Base-by-base conservation (phyloP, 2,329 filamentous ascomycete genomes). In the Fusarium multiceps region DNA sequence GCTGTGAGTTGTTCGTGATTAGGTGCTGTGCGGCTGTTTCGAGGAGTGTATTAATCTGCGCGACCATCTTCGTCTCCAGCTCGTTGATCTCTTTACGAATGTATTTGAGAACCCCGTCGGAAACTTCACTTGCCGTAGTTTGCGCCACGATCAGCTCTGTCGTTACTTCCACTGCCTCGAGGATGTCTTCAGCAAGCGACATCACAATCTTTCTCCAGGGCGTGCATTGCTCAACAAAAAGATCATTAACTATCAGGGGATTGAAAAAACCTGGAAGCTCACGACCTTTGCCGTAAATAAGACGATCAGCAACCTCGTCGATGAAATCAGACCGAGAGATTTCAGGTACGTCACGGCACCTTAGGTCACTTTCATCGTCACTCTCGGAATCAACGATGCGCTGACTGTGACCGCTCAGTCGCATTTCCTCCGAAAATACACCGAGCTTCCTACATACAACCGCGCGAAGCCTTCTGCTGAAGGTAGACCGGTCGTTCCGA, bases 191-290 rank as follows among this genome's bases (percentile, higher is more conserved):
- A 0, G 76, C 51, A 40, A 72, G 66, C 1, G 16, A 10, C 16
- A 42, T 74, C 1, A 84, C 86, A 27, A 88, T 81, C 0, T 59
- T 30, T 43, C 82, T 75, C 90, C 88, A 92, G 0, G 83, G 84
- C 9, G 69, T 57, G 1, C 84, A 88, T 60, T 92, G 88, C 47
- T 89, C 83, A 21, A 79, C 78, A 72, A 92, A 92, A 0, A 92
- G 75, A 23, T 90, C 85, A 0, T 80, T 79, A 1, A 92, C 82
- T 12, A 91, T 78, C 55, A 88, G 74, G 0, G 89, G 85, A 63
- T 89, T 89, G 75, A 88, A 90, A 0, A 81, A 87, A 0, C 89
- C 88, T 0, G 87, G 86, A 0, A 92, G 77, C 72, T 92, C 90
- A 7, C 84, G 78, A 3, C 76, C 77, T n/a, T 75, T 68, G 40